Conservation (phyloP, 495 filamentous ascomycete genomes). For the Trichoderma gamsii region DNA sequence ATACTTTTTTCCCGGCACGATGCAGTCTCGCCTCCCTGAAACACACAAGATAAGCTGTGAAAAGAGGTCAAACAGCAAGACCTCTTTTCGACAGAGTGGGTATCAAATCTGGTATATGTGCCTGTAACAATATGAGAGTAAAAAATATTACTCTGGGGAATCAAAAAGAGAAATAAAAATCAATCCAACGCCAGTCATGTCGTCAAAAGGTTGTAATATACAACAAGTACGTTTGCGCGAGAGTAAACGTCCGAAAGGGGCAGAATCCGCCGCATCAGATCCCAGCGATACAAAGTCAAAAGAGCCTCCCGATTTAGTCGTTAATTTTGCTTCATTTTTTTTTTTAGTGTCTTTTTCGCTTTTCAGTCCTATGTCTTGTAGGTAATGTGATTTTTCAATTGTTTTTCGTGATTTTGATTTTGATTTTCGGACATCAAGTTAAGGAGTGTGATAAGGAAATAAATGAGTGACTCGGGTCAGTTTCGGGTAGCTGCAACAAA, state of each 20-base stretch:
- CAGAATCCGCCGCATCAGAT: background rate
- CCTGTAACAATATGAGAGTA: background rate
- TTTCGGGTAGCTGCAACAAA: background rate
- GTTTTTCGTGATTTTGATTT: background rate
- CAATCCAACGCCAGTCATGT: conserved; percentile 1
- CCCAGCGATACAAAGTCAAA: background rate
- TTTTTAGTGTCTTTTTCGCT: background rate
- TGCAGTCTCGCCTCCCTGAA: background rate
- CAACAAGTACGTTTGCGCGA: conserved; percentile 10
- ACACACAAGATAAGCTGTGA: background rate
- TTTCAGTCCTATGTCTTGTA: background rate
- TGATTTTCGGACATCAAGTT: background rate
- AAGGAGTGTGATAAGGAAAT: conserved; percentile 2
- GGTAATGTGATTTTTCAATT: no score
- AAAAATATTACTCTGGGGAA: background rate
- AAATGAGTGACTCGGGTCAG: conserved; percentile 17
- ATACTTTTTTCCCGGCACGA: background rate
- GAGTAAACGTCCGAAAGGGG: background rate
- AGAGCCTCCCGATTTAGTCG: background rate
- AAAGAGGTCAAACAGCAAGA: background rate
- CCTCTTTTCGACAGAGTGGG: conserved; percentile 6
- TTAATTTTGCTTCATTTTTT: background rate
- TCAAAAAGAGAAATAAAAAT: background rate
- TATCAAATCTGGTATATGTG: conserved; percentile 14
- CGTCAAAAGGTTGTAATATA: conserved; percentile 15